Evolutionary conservation across 1,284 basidiomycete genomes (phyloP).

Genomic region (Xerocomus subilludens): DNA sequence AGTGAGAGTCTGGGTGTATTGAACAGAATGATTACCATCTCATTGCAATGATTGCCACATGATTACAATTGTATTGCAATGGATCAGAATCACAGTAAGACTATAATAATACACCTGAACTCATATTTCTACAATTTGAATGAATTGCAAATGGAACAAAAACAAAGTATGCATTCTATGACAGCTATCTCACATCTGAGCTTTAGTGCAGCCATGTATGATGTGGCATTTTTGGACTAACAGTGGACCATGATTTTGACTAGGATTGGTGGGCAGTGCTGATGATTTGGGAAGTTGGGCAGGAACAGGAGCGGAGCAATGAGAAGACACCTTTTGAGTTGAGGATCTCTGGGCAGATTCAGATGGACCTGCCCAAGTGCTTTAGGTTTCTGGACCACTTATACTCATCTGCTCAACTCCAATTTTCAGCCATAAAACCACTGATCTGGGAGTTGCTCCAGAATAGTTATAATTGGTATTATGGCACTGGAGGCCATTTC

Average conservation of each 20-base stretch:
- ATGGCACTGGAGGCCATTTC: background rate
- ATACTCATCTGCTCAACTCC: slow-evolving; percentile 10
- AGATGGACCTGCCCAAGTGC: no score
- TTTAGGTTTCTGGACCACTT: background rate
- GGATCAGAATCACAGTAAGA: no score
- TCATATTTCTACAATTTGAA: no score
- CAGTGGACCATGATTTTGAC: no score
- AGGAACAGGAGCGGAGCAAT: background rate
- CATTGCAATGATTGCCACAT: no score
- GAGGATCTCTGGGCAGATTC: background rate
- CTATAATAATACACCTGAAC: no score
- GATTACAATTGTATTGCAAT: no score
- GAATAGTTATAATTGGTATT: background rate
- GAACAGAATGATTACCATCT: no score
- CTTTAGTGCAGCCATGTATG: background rate
- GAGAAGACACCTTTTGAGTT: background rate
- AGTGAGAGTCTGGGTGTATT: no score
- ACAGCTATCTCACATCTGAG: slow-evolving; percentile 4
- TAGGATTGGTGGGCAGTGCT: background rate
- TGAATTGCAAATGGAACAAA: no score
- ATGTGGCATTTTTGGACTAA: background rate
- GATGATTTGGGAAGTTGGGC: background rate
- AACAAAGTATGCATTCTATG: no score
- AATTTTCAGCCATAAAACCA: background rate
- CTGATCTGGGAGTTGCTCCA: background rate